Base-by-base conservation (phyloP, 139 green algal genomes). In the Micractinium sp. region DNA sequence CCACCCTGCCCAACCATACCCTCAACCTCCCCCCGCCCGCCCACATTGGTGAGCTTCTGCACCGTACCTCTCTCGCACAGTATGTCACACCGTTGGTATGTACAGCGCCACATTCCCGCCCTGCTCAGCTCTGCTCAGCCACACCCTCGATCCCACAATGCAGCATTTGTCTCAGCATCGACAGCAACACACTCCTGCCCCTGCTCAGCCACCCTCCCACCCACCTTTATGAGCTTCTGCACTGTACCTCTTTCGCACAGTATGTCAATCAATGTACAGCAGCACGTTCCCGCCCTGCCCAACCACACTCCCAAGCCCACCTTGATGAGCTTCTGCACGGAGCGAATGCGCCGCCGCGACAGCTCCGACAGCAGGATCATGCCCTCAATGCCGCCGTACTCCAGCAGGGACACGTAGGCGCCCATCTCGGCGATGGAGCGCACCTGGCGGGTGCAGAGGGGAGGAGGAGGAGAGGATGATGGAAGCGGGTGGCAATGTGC, bases 301-400 rank as follows among this genome's bases (percentile, higher is more conserved):
- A 31, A 23, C 13, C 2, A 39, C 73, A 18, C 35, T 35, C 36
- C 27, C 20, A 12, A 79, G n/a, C 73, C 19, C 41, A 84, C 97
- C 93, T 99, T 99, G 92, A 99, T 99, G 27, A 99, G 96, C 93
- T 99, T 99, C 31, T 97, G 98, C 86, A 99, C 98, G 20, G 98
- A 99, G 36, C 98, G 93, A 82, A 99, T 99, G 85, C 98, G 96
- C n/a, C 98, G 92, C 74, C 98, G 91, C 3, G 98, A 99, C 87
- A 99, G 95, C 95, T 99, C 98, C 20, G 96, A 99, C 20, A 99
- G 94, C 90, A 99, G 91, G 82, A 99, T 99, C 98, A 99, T 99
- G 85, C 98, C 98, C 87, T 98, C 96, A 61, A 98, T 98, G 91
- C 93, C 94, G 80, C 97, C 96, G 81, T 98, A 98, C 89, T 99